Conservation (phyloP, 345 rosid genomes). For the Gossypium sturtianum region DNA sequence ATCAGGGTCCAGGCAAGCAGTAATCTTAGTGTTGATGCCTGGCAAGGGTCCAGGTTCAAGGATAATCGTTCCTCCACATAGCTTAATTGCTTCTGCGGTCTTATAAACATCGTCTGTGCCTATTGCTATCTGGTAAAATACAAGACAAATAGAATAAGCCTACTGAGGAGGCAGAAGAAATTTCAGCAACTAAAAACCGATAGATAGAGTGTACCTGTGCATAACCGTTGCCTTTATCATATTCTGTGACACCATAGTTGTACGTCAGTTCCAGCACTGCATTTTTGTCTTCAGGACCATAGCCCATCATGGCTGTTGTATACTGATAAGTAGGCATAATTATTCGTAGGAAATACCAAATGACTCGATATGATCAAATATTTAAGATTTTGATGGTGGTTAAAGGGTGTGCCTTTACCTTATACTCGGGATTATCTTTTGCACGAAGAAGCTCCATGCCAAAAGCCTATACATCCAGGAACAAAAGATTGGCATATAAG, state of each 20-base stretch:
- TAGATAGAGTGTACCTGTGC: slow-evolving; percentile 55
- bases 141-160: neutral
- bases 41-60: slow-evolving; percentile 95
- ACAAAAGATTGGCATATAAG: neutral
- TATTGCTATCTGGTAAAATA: slow-evolving; percentile 61
- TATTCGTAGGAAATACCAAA: neutral
- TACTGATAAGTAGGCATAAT: neutral
- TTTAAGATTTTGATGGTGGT: neutral
- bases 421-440: slow-evolving; percentile 84
- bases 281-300: slow-evolving; percentile 60
- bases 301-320: slow-evolving; percentile 84
- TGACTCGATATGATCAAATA: neutral
- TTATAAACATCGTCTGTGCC: slow-evolving; percentile 94
- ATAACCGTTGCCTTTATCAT: slow-evolving; percentile 87
- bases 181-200: neutral
- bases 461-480: slow-evolving; percentile 56
- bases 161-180: neutral
- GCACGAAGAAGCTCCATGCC: slow-evolving; percentile 94
- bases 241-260: slow-evolving; percentile 88
- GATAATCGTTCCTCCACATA: slow-evolving; percentile 71
- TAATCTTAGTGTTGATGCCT: slow-evolving; percentile 84
- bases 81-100: slow-evolving; percentile 80
- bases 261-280: slow-evolving; percentile 62
- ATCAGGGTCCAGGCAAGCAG: slow-evolving; percentile 93
- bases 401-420: slow-evolving; percentile 35